phyloP scores from a whole-genome alignment of 2,329 filamentous ascomycete genomes.

The Orbilia quercus region DNA sequence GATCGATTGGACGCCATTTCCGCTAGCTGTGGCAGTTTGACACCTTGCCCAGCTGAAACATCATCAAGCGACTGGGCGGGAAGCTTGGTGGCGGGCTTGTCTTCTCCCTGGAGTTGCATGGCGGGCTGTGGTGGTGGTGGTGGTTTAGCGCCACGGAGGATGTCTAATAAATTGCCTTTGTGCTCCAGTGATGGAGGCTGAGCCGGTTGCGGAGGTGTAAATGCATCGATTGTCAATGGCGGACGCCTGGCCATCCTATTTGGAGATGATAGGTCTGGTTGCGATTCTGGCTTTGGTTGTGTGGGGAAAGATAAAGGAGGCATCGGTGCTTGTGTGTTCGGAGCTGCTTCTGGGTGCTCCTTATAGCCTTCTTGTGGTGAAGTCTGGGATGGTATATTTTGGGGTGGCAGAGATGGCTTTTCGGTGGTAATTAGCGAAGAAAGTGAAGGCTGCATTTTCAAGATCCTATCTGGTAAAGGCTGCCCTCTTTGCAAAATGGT shows the following conservation, averaged over 20 bases:
- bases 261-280: slow-evolving; percentile 33
- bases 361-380: not conserved
- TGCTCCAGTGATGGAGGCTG: slow-evolving; percentile 57
- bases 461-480: slow-evolving; percentile 29
- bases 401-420: slow-evolving; percentile 4
- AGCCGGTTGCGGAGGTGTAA: slow-evolving; percentile 48
- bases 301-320: slow-evolving; percentile 5
- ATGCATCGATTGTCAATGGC: slow-evolving; percentile 55
- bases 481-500: slow-evolving; percentile 51
- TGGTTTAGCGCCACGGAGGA: slow-evolving; percentile 58
- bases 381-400: slow-evolving; percentile 18
- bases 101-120: slow-evolving; percentile 45
- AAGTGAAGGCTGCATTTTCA: not conserved
- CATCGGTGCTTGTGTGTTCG: slow-evolving; percentile 3
- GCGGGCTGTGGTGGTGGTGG: slow-evolving; percentile 47
- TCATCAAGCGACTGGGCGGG: slow-evolving; percentile 22
- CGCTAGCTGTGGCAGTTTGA: slow-evolving; percentile 26
- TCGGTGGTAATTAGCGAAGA: slow-evolving; percentile 6
- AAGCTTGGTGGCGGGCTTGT: slow-evolving; percentile 13
- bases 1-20: not conserved
- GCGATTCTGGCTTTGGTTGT: slow-evolving; percentile 12
- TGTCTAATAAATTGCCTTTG: slow-evolving; percentile 58
- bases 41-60: slow-evolving; percentile 36
- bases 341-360: not conserved
- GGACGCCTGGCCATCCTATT: slow-evolving; percentile 49